phyloP scores from a whole-genome alignment of 2,329 filamentous ascomycete species.

The Arthroderma sp. region DNA sequence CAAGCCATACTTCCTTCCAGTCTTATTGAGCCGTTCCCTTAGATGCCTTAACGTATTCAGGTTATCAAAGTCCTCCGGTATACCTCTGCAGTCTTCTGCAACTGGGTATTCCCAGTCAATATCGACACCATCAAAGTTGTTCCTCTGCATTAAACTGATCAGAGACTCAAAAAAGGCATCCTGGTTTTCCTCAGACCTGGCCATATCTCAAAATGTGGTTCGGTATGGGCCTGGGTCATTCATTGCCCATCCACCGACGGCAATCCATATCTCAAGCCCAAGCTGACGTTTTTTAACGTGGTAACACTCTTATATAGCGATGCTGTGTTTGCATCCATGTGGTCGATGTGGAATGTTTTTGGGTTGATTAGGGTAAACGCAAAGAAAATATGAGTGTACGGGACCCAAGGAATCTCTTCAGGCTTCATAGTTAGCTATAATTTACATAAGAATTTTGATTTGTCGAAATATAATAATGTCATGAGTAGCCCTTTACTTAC shows the following conservation, averaged over 20 bases:
- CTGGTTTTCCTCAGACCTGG: conserved; percentile 12
- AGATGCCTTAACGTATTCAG: conserved; percentile 18
- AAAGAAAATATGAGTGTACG: conserved; percentile 14
- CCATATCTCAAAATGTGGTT: conserved; percentile 19
- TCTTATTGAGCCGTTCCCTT: conserved; percentile 9
- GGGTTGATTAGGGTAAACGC: conserved; percentile 32
- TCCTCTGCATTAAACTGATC: conserved; percentile 31
- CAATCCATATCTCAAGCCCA: conserved; percentile 15
- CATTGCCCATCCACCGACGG: conserved; percentile 34
- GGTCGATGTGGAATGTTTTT: conserved; percentile 17
- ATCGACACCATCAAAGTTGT: conserved; percentile 37
- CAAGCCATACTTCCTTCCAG: conserved; percentile 14
- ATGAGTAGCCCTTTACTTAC: conserved; percentile 9
- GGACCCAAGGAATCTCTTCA: conserved; percentile 13
- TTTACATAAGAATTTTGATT: too few relatives aligned
- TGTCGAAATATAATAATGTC: not conserved
- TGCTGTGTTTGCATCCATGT: conserved; percentile 17
- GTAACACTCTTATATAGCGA: conserved; percentile 15
- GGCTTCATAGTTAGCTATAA: conserved; percentile 7
- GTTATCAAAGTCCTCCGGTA: conserved; percentile 26
- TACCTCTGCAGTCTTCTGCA: conserved; percentile 31
- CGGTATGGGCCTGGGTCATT: conserved; percentile 23
- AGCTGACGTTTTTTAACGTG: not conserved
- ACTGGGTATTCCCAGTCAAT: too few relatives aligned
- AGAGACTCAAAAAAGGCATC: conserved; percentile 29